Evolutionary conservation across 1,284 basidiomycete species (phyloP).

Genomic region (Ceratobasidium sp.): DNA sequence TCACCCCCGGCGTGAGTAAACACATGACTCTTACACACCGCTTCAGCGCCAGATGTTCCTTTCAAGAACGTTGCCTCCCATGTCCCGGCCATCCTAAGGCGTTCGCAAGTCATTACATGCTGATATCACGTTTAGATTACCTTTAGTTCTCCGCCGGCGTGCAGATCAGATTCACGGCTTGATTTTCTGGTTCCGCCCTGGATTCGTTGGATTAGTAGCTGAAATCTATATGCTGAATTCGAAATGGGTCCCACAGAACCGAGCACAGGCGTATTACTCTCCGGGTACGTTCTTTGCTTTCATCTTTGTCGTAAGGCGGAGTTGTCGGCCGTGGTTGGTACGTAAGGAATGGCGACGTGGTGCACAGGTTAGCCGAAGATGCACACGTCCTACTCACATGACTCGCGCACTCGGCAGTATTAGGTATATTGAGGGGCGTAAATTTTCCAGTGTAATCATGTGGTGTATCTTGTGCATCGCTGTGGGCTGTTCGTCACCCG

Average conservation of each 20-base stretch:
- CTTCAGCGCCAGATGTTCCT: constrained; percentile 12
- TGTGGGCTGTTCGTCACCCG: too few relatives aligned
- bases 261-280: neutral
- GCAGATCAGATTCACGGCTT: neutral
- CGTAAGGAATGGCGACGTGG: neutral
- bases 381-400: neutral
- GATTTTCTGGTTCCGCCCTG: neutral
- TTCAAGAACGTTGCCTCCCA: neutral
- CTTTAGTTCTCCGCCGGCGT: neutral
- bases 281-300: neutral
- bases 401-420: neutral
- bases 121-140: neutral
- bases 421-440: too few relatives aligned
- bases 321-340: neutral
- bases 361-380: neutral
- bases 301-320: neutral
- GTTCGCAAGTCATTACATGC: neutral
- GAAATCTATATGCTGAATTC: neutral
- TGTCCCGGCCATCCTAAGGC: neutral
- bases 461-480: too few relatives aligned
- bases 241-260: neutral
- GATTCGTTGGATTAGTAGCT: neutral
- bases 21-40: neutral
- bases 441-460: too few relatives aligned
- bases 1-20: neutral